phyloP scores from a whole-genome alignment of 148 eudicot species.

The Camellia granthamiana region DNA sequence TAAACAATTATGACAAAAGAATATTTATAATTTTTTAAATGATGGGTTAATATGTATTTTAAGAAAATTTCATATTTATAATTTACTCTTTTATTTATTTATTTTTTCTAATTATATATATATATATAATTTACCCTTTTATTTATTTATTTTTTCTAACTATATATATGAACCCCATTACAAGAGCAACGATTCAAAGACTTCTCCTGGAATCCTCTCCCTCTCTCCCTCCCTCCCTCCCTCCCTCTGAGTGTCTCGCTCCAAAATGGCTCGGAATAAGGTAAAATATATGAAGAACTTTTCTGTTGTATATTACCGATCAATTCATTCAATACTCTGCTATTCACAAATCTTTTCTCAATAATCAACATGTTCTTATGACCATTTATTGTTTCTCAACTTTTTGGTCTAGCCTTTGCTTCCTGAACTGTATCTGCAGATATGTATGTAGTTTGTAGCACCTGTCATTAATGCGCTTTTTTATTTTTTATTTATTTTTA shows the following conservation, averaged over 20 bases:
- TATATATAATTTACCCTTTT: too few relatives aligned
- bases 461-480: neutral
- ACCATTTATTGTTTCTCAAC: neutral
- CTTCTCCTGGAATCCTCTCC: conserved; percentile 25
- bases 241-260: neutral
- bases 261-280: conserved; percentile 69
- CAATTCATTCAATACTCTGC: conserved; percentile 4
- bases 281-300: conserved; percentile 20
- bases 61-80: too few relatives aligned
- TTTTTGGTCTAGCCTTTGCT: neutral
- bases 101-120: too few relatives aligned
- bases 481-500: neutral
- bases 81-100: too few relatives aligned
- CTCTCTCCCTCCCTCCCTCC: neutral
- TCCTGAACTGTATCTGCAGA: neutral
- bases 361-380: neutral
- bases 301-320: neutral
- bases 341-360: too few relatives aligned
- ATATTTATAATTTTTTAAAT: too few relatives aligned
- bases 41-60: too few relatives aligned
- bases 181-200: neutral
- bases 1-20: too few relatives aligned
- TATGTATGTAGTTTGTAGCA: neutral
- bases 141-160: too few relatives aligned
- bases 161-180: too few relatives aligned